Evolutionary conservation across 345 rosid genomes (phyloP), one percentile per base, ranked within the genome.

Genomic region (Lepidium didymum): DNA sequence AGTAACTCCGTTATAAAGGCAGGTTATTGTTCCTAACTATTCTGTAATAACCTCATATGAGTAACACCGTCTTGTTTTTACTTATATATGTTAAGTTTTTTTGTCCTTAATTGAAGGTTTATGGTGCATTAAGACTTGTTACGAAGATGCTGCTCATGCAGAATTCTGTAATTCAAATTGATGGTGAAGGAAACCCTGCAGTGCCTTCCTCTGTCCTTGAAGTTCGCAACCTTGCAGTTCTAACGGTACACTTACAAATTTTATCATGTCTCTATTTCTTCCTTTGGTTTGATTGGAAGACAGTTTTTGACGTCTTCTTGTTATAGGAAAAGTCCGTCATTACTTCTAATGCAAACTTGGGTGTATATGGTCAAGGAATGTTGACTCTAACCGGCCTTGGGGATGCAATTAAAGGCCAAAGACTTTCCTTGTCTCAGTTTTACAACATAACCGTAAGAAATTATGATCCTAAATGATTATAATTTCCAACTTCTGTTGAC

Each of bases 1-100:
- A 94, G 99, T 67, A 80, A 94, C 79, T 91, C 97, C 35, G 65
- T 91, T 78, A 87, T 94, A 80, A 89, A 88, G 96, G 99, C 85
- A 82, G 75, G 73, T 63, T 72, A 61, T 63, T 49, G 58, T 81
- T 60, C 49, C 64, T 67, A 29, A 62, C 62, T 42, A 38, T 53
- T 21, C 66, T 34, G 60, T 50, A 25, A 55, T 19, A 36, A 50
- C 53, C 50, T 55, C 31, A 34, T 6, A 56, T 61, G 43, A 54
- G 52, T 21, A 55, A 40, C 21, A 55, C 41, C 15, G 15, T 47
- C 45, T 55, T 53, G 37, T 34, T 29, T 29, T 27, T 47, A 31
- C 10, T 44, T 23, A 10, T 38, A 45, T 34, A 41, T 31, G 58
- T 42, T 64, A 35, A 52, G 23, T 44, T 38, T 40, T 16, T 25